Conservation (phyloP, 306 rosid species). For the Malus fusca region DNA sequence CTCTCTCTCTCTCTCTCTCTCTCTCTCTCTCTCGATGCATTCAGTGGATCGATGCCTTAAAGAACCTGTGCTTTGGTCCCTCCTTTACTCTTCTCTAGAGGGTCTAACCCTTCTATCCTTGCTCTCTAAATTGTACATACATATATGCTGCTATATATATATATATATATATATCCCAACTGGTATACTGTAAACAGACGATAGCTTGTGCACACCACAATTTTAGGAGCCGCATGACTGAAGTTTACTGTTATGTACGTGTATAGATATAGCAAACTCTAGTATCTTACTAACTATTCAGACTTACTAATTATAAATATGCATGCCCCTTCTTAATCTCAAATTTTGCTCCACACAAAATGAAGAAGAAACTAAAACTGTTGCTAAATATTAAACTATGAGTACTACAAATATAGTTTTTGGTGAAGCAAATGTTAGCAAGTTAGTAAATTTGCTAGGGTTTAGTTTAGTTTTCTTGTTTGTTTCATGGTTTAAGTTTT, state of each 20-base stretch:
- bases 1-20: neutral
- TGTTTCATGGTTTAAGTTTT: neutral
- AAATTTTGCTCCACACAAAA: neutral
- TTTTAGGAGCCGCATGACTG: too few relatives aligned
- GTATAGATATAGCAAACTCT: neutral
- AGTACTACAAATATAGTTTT: too few relatives aligned
- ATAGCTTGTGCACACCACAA: too few relatives aligned
- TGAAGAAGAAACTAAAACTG: neutral
- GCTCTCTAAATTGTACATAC: neutral
- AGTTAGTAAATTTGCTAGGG: neutral
- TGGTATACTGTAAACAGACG: too few relatives aligned
- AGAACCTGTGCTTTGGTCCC: slow-evolving; percentile 78
- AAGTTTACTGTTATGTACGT: too few relatives aligned
- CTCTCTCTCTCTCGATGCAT: neutral
- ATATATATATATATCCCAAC: too few relatives aligned
- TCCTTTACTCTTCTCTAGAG: slow-evolving; percentile 39
- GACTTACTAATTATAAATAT: neutral
- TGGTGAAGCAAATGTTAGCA: neutral
- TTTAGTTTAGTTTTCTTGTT: neutral
- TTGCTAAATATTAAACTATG: neutral
- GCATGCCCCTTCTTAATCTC: neutral
- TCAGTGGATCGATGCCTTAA: slow-evolving; percentile 46
- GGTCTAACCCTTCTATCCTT: slow-evolving; percentile 19
- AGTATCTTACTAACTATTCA: neutral
- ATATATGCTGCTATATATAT: neutral